Evolutionary conservation across 345 rosid species (phyloP).

Genomic region (Salix koriyanagi): DNA sequence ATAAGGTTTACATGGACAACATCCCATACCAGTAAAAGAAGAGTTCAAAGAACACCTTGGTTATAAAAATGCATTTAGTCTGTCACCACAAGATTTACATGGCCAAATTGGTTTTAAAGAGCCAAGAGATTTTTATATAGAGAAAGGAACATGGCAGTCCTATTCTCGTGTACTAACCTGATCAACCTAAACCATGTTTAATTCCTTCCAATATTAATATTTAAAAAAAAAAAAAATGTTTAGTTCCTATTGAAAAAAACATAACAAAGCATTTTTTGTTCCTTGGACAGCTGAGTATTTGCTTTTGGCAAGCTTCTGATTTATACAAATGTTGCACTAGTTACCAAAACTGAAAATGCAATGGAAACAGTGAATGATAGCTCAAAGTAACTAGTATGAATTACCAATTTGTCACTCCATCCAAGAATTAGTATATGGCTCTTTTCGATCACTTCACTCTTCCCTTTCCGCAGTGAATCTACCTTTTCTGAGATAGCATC

Average conservation of each 20-base stretch:
- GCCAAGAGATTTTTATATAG: background rate
- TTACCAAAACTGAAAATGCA: background rate
- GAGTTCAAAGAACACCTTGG: background rate
- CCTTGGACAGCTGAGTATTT: background rate
- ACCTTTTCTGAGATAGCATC: conserved; percentile 94
- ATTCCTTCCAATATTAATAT: background rate
- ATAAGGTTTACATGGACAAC: background rate
- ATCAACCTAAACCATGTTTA: background rate
- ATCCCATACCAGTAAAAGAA: background rate
- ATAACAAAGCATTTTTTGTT: background rate
- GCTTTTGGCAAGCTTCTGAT: background rate
- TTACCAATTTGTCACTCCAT: conserved; percentile 95
- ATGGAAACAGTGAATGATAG: background rate
- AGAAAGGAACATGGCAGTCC: background rate
- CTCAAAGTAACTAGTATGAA: conserved; percentile 4
- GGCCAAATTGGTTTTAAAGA: background rate
- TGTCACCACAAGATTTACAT: background rate
- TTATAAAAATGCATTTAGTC: background rate
- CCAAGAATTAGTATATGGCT: conserved; percentile 83
- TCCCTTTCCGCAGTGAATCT: conserved; percentile 85
- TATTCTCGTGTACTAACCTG: background rate
- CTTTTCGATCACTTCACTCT: conserved; percentile 90
- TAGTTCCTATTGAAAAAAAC: background rate
- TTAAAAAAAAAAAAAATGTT: background rate
- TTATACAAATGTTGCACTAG: background rate